Base-by-base conservation (phyloP, 306 rosid species). In the Lathyrus tuberosus region DNA sequence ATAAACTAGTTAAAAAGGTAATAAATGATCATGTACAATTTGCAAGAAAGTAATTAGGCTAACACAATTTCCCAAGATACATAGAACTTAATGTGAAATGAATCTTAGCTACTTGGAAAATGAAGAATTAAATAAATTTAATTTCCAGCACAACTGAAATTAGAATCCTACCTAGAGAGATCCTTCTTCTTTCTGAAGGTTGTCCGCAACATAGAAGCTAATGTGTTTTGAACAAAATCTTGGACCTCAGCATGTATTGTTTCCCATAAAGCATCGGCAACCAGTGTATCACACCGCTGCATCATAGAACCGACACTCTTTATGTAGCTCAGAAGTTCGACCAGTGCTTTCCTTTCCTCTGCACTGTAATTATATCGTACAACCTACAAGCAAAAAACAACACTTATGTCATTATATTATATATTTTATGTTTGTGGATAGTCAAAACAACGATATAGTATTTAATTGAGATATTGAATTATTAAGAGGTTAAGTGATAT, bases 241-340 rank as follows among this genome's bases (percentile, higher is more conserved):
- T 94, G 98, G 73, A 94, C 98, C 85, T 94, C 98, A 5, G 98
- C 86, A 80, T 94, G 98, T 79, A 94, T 83, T 65, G 98, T 90
- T 85, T 94, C 98, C 96, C 98, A 94, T 80, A 94, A 85, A 80
- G 98, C 97, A 81, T 94, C 98, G 31, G 98, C 96, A 66, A 94
- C 96, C 79, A 88, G 79, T 30, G 97, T 94, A 70, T 94, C 97
- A 56, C 89, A 86, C 51, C 84, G 87, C 72, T 94, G 98, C 98
- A 94, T 85, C 96, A 94, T 84, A 47, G 98, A 90, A 75, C 97
- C 98, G 67, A 90, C 79, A 77, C 96, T 94, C 89, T 94, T 94
- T 81, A 94, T 90, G 86, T 84, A 88, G 88, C 98, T 83, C 79
- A 88, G 95, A 73, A 94, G 89, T 80, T 94, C 98, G 49, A 94